These are phyloP conservation scores for Xylaria cubensis DNA, from an alignment of 495 filamentous ascomycete genomes.

Conservation along the genomic window DNA sequence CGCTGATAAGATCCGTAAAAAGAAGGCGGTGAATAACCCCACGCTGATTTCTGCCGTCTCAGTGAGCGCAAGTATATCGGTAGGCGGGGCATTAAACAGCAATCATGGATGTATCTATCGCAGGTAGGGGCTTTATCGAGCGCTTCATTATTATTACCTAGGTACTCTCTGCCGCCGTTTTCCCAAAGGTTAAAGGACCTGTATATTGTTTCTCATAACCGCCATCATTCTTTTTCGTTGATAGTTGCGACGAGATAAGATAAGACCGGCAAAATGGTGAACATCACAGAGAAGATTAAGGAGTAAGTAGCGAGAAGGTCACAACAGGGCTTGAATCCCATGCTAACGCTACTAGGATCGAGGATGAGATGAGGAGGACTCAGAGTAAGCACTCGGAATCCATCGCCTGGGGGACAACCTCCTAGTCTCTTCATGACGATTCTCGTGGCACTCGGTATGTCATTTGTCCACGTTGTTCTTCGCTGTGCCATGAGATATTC, in stretches of 20 bases:
- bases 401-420: slow-evolving; percentile 20
- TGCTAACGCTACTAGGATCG: slow-evolving; percentile 71
- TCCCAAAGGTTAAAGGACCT: background rate
- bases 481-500: slow-evolving; percentile 4
- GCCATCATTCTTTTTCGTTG: background rate
- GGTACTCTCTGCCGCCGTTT: background rate
- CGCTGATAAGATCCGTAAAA: background rate
- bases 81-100: slow-evolving; percentile 28
- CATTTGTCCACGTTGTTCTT: slow-evolving; percentile 7
- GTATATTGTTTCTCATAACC: background rate
- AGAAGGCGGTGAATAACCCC: slow-evolving; percentile 41
- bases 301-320: slow-evolving; percentile 65
- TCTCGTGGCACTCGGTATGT: slow-evolving; percentile 15
- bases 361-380: slow-evolving; percentile 99
- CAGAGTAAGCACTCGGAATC: slow-evolving; percentile 72
- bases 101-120: background rate
- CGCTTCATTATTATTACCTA: background rate
- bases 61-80: slow-evolving; percentile 19
- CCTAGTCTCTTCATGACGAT: slow-evolving; percentile 16
- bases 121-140: background rate
- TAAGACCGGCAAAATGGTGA: slow-evolving; percentile 82
- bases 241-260: slow-evolving; percentile 8
- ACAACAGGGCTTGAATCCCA: background rate
- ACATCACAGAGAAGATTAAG: slow-evolving; percentile 99
- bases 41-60: slow-evolving; percentile 38